Conservation (phyloP, 2,329 filamentous ascomycete species). For the Cladophialophora exuberans region DNA sequence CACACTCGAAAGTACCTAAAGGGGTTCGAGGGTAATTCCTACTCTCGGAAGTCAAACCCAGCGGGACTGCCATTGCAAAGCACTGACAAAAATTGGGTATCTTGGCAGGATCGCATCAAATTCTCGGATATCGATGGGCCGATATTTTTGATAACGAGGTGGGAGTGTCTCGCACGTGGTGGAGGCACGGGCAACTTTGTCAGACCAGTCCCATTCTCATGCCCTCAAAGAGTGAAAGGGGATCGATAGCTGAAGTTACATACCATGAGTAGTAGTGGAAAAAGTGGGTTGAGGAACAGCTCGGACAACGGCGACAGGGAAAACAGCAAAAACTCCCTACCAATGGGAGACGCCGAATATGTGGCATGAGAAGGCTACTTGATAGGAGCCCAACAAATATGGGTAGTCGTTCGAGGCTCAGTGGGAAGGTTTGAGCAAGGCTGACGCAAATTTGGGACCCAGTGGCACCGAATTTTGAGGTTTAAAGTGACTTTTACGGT, state of each 20-base stretch:
- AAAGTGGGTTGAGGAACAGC: too few relatives aligned
- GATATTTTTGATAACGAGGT: slow-evolving; percentile 11
- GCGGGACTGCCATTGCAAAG: background rate
- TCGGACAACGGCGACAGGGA: background rate
- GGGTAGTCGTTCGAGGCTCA: slow-evolving; percentile 3
- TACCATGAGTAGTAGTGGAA: slow-evolving; percentile 2
- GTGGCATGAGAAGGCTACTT: slow-evolving; percentile 4
- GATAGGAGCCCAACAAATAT: slow-evolving; percentile 12
- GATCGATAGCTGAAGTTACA: background rate
- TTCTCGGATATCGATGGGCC: slow-evolving; percentile 6
- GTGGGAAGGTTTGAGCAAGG: slow-evolving; percentile 14
- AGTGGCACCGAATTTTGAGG: background rate
- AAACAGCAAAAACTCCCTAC: background rate
- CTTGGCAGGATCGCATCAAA: background rate
- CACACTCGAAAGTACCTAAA: background rate
- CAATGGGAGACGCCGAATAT: slow-evolving; percentile 2
- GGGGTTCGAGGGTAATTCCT: too few relatives aligned
- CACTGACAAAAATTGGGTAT: background rate
- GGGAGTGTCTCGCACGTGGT: slow-evolving; percentile 11
- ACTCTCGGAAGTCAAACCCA: background rate
- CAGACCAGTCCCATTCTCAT: background rate
- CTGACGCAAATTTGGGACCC: slow-evolving; percentile 6
- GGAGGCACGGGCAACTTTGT: slow-evolving; percentile 10
- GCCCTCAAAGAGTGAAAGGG: background rate
- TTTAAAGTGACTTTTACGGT: background rate